Evolutionary conservation across 2,329 filamentous ascomycete species (phyloP).

Genomic region (Diaporthe destruens): DNA sequence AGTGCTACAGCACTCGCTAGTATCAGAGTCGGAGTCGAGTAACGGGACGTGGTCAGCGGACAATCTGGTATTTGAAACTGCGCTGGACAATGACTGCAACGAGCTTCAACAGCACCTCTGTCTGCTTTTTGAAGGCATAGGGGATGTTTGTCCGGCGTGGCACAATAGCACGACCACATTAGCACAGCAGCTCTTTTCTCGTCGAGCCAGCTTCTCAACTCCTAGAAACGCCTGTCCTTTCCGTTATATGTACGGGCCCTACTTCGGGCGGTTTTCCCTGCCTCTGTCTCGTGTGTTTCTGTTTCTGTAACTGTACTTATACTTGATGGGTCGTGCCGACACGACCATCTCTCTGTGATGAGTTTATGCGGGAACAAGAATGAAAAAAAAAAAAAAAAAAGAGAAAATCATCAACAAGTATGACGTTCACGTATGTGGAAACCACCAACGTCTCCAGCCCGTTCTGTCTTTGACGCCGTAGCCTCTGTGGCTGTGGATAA

Average conservation of each 20-base stretch:
- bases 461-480: too few species aligned
- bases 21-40: neutral
- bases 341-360: neutral
- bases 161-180: neutral
- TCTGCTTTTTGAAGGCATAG: conserved; percentile 3
- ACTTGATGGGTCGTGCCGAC: neutral
- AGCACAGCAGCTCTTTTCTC: neutral
- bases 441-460: neutral
- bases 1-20: neutral
- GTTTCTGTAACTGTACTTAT: neutral
- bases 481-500: neutral
- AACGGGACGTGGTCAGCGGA: neutral
- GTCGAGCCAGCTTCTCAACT: neutral
- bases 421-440: neutral
- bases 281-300: neutral
- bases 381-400: neutral
- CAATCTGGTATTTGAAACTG: neutral
- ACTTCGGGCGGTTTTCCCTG: neutral
- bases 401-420: too few species aligned
- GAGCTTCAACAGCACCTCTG: neutral
- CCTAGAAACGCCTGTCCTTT: conserved; percentile 23
- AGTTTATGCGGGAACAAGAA: neutral
- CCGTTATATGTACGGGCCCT: neutral
- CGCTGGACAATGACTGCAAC: neutral
- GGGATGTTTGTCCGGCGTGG: neutral